Conservation (phyloP, 1,284 basidiomycete genomes). For the Trametes polyzona region DNA sequence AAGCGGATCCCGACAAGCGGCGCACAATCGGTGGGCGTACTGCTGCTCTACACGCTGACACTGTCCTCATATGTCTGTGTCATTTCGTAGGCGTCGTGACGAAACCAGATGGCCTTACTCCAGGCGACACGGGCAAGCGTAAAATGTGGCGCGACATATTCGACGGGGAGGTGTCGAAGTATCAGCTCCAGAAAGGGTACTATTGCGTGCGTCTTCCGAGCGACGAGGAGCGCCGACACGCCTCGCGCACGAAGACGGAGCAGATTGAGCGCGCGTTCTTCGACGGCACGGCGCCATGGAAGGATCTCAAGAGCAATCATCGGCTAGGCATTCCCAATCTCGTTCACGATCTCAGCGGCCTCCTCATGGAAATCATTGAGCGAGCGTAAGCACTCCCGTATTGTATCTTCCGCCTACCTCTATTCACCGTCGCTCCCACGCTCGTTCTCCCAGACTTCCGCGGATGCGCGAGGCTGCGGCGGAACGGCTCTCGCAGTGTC, state of each 20-base stretch:
- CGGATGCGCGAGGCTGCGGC: conserved; percentile 44
- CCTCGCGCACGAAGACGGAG: conserved; percentile 42
- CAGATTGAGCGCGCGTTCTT: conserved; percentile 48
- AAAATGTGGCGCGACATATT: conserved; percentile 52
- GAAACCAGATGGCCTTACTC: conserved; percentile 56
- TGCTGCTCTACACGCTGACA: background rate
- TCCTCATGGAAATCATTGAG: conserved; percentile 55
- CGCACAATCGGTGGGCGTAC: conserved; percentile 56
- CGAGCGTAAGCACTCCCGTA: conserved; percentile 47
- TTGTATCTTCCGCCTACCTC: no score
- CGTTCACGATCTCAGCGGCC: conserved; percentile 51
- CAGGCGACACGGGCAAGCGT: conserved; percentile 44
- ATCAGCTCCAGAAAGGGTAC: conserved; percentile 57
- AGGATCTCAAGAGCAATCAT: conserved; percentile 36
- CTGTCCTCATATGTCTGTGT: background rate
- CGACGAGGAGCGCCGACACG: conserved; percentile 49
- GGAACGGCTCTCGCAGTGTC: conserved; percentile 41
- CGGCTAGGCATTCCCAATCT: conserved; percentile 61
- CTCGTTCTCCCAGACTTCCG: conserved; percentile 50
- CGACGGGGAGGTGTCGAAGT: conserved; percentile 38
- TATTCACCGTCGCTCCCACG: background rate
- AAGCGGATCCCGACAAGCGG: conserved; percentile 51
- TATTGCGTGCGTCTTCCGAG: conserved; percentile 65
- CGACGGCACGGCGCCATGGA: conserved; percentile 52
- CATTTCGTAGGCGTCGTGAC: conserved; percentile 57